Evolutionary conservation across 306 rosid species (phyloP), one percentile per base, ranked within the genome.

Genomic region (Boehmeria nivea): DNA sequence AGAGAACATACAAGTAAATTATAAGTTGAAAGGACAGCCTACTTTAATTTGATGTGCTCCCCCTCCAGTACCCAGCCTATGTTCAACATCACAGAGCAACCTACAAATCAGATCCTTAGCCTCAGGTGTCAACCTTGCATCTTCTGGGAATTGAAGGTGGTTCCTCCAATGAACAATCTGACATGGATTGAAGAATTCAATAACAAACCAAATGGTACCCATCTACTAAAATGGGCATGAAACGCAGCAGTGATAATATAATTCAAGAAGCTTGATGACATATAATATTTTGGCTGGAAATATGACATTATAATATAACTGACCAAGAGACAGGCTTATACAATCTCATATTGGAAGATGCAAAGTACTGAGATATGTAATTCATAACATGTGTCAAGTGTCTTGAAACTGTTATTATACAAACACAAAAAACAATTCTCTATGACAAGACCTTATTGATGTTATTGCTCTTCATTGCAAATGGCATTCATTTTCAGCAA

Each of bases 151-250:
- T 55, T 64, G 80, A 66, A 91, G 71, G 62, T 91, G 94, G 68
- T 76, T 84, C 77, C 72, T 91, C 98, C 98, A 91, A 75, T 91
- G 93, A 82, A 91, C 95, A 77, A 91, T 91, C 98, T 91, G 83
- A 51, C 44, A 78, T 68, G 55, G 75, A 59, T 60, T 54, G 64
- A 45, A 52, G 52, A 66, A 69, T 56, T 28, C 39, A 63, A 58
- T 47, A 71, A 66, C 45, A 22, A 53, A 70, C 45, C 16, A 40
- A 40, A 40, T n/a, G 6, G 11, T 33, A 33, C 38, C 38, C 11
- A 33, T 33, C 38, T 33, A 11, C 11, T 33, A 33, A 33, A 33
- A n/a, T n/a, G n/a, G n/a, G n/a, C n/a, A 37, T 6, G 18, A 48
- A 51, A 65, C 55, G 54, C 68, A 55, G 57, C 46, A 23, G 14